A percentile compares a stretch with the other conserved stretches of the same genome.
Conservation (phyloP, 495 filamentous ascomycete genomes). For the Penicillium verhagenii region DNA sequence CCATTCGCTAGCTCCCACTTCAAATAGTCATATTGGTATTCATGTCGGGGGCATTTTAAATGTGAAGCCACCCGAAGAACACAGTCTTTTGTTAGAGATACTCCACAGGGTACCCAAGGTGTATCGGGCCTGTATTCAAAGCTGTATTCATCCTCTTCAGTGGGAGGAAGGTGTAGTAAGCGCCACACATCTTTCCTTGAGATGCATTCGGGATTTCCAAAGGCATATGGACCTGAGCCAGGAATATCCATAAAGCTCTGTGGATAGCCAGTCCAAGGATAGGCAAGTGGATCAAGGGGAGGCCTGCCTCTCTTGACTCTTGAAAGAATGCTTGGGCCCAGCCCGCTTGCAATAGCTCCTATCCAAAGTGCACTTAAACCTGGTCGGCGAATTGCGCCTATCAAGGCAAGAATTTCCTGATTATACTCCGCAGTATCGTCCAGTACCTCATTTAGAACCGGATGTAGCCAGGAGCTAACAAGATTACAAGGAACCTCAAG, state of each 20-base stretch:
- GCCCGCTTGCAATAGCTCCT: slow-evolving; percentile 9
- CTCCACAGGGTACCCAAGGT: slow-evolving; percentile 14
- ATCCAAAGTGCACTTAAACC: slow-evolving; percentile 14
- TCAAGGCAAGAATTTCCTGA: slow-evolving; percentile 14
- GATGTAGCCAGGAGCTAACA: slow-evolving; percentile 21
- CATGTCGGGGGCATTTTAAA: slow-evolving; percentile 10
- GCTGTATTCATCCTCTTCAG: slow-evolving; percentile 7
- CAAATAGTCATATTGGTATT: slow-evolving; percentile 8
- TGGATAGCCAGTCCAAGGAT: slow-evolving; percentile 17
- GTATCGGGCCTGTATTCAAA: slow-evolving; percentile 2
- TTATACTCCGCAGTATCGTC: background rate
- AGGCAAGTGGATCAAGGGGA: slow-evolving; percentile 14
- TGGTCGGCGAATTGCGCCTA: slow-evolving; percentile 12
- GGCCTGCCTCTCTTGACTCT: slow-evolving; percentile 6
- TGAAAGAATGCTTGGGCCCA: slow-evolving; percentile 12
- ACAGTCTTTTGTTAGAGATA: background rate
- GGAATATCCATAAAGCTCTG: slow-evolving; percentile 20
- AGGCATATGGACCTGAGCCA: slow-evolving; percentile 17
- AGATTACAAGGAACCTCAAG: slow-evolving; percentile 17
- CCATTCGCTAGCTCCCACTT: slow-evolving; percentile 11
- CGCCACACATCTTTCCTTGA: slow-evolving; percentile 15
- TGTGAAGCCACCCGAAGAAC: slow-evolving; percentile 3
- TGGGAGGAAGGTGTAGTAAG: slow-evolving; percentile 11
- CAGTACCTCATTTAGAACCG: slow-evolving; percentile 14
- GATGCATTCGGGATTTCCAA: slow-evolving; percentile 2